Evolutionary conservation across 192 early-diverging fungal species (phyloP).

Genomic region (Rhizophagus clarus): DNA sequence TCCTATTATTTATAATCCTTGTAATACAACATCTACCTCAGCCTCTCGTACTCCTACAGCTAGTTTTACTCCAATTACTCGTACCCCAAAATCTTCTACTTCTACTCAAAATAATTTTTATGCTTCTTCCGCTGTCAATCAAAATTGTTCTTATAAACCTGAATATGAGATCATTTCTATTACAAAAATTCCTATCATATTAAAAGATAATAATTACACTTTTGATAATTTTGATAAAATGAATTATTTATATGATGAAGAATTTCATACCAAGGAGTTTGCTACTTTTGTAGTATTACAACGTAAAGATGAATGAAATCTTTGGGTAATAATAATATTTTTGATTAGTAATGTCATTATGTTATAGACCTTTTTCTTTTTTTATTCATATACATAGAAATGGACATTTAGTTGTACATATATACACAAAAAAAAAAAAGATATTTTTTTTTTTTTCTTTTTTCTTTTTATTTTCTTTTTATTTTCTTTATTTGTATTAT

Average conservation of each 20-base stretch:
- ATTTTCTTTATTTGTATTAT: no score
- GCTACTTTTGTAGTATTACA: not conserved
- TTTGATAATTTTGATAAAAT: not conserved
- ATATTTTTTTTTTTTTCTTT: no score
- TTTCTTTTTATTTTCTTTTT: no score
- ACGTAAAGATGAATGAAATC: not conserved
- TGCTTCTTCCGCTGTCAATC: not conserved
- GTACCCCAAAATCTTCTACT: not conserved
- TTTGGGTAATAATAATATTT: no score
- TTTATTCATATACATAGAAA: no score
- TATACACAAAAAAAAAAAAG: no score
- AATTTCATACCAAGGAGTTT: not conserved
- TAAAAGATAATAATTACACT: not conserved
- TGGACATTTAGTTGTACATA: no score
- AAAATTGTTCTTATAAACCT: not conserved
- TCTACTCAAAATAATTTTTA: not conserved
- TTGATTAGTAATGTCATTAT: no score
- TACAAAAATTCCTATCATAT: not conserved
- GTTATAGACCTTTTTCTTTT: no score
- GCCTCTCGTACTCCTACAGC: not conserved
- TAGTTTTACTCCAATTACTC: not conserved
- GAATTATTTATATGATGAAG: not conserved
- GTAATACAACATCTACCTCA: not conserved
- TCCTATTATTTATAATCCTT: conserved; percentile 23
- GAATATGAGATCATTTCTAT: not conserved